These are phyloP conservation scores for Cyberlindnera veronae DNA, from an alignment of 805 yeast species.

Conservation along the genomic window DNA sequence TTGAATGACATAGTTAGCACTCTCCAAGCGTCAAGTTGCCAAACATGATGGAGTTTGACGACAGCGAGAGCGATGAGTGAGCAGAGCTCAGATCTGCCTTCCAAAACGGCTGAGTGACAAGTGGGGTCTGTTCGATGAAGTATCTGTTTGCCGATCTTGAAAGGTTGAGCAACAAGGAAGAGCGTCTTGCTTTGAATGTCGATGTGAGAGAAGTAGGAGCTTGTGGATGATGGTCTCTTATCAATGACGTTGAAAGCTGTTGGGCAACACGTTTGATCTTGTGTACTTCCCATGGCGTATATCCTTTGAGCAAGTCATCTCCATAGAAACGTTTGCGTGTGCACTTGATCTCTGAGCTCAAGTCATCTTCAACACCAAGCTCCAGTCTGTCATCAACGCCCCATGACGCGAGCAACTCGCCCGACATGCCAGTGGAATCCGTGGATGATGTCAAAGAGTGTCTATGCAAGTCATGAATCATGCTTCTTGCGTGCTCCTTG, in stretches of 20 bases:
- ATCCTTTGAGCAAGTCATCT: conserved; percentile 23
- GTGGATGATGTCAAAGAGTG: conserved; percentile 12
- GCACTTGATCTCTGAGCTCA: background rate
- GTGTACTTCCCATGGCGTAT: conserved; percentile 23
- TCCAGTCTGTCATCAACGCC: conserved; percentile 28
- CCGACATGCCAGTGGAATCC: conserved; percentile 6
- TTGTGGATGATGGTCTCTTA: conserved; percentile 14
- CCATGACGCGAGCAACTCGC: conserved; percentile 32
- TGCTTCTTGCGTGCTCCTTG: conserved; percentile 25
- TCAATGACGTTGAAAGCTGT: conserved; percentile 23
- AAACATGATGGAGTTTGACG: conserved; percentile 26
- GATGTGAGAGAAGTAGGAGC: background rate
- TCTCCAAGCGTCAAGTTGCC: conserved; percentile 20
- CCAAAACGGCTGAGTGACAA: conserved; percentile 23
- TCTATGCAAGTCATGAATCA: conserved; percentile 22
- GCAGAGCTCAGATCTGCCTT: conserved; percentile 25
- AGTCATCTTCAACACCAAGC: conserved; percentile 7
- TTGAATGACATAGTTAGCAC: too few species aligned
- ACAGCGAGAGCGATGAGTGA: conserved; percentile 26
- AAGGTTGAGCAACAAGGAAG: conserved; percentile 20
- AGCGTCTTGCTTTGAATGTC: conserved; percentile 13
- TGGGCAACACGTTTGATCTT: conserved; percentile 26
- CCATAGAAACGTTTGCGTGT: conserved; percentile 26
- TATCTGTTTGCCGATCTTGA: conserved; percentile 22
- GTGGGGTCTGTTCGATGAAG: conserved; percentile 9